phyloP scores from a whole-genome alignment of 192 early-diverging fungal species.

The Paraglomus brasilianum region DNA sequence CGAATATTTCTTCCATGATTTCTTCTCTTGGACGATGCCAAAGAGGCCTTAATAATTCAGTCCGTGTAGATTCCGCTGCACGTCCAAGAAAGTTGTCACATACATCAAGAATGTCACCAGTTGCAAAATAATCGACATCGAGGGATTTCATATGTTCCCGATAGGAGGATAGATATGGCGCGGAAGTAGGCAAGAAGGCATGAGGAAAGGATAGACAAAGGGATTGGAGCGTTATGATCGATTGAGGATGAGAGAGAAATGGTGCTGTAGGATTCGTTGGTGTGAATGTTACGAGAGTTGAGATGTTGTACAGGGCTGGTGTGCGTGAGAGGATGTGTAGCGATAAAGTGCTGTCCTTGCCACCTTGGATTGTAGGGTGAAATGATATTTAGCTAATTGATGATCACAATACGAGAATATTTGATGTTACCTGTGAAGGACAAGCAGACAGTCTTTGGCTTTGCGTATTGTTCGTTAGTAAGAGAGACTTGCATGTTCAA shows the following conservation, averaged over 20 bases:
- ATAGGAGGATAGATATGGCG: conserved; percentile 22
- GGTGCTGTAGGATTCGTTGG: neutral
- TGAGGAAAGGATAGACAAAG: neutral
- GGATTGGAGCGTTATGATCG: conserved; percentile 1
- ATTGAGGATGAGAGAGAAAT: conserved; percentile 14
- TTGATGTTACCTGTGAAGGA: conserved; percentile 24
- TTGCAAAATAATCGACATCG: conserved; percentile 3
- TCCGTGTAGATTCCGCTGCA: conserved; percentile 45
- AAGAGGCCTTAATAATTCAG: conserved; percentile 52
- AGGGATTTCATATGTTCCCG: neutral
- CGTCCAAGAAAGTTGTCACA: conserved; percentile 63
- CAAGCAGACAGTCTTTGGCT: neutral
- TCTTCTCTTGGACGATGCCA: conserved; percentile 51
- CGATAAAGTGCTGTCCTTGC: conserved; percentile 11
- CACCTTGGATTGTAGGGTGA: neutral
- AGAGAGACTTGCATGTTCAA: no score
- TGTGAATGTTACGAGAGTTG: conserved; percentile 10
- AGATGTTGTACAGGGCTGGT: conserved; percentile 5
- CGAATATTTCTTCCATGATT: conserved; percentile 50
- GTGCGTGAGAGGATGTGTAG: conserved; percentile 13
- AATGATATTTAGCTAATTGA: no score
- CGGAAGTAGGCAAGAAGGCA: neutral
- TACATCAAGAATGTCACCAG: conserved; percentile 58
- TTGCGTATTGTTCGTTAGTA: no score
- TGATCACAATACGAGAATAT: neutral